phyloP scores from a whole-genome alignment of 2,329 filamentous ascomycete species.

The Penicillium sp. region DNA sequence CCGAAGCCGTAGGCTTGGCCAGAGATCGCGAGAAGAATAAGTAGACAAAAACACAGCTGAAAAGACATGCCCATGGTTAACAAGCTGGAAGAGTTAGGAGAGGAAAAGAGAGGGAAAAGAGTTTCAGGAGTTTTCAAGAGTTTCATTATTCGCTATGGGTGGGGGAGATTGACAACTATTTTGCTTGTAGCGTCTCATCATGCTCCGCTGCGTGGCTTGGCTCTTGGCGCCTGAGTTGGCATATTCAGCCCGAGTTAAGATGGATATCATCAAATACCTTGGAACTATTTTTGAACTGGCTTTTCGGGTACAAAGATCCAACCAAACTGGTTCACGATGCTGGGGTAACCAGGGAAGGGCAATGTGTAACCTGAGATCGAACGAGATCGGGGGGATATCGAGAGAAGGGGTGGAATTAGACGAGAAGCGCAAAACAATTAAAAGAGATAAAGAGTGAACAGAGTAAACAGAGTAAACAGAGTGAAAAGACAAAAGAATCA shows the following conservation, averaged over 20 bases:
- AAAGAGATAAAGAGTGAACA: not conserved
- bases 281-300: not conserved
- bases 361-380: not conserved
- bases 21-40: conserved; percentile 61
- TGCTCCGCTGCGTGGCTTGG: not conserved
- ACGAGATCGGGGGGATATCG: not conserved
- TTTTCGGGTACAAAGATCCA: no score
- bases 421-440: not conserved
- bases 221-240: not conserved
- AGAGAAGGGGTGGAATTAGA: not conserved
- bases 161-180: not conserved
- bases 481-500: not conserved
- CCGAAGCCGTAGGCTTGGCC: conserved; percentile 71
- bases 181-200: not conserved
- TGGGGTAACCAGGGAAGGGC: not conserved
- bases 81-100: not conserved
- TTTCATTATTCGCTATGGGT: conserved; percentile 6
- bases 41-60: conserved; percentile 30
- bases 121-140: not conserved
- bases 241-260: not conserved
- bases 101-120: not conserved
- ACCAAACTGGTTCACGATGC: not conserved
- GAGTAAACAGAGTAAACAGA: no score
- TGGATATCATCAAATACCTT: not conserved
- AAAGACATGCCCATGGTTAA: conserved; percentile 20